A percentile compares a stretch with the other conserved stretches of the same genome.
Evolutionary conservation across 2,329 filamentous ascomycete genomes (phyloP).

Genomic region (Fusarium hainanense): DNA sequence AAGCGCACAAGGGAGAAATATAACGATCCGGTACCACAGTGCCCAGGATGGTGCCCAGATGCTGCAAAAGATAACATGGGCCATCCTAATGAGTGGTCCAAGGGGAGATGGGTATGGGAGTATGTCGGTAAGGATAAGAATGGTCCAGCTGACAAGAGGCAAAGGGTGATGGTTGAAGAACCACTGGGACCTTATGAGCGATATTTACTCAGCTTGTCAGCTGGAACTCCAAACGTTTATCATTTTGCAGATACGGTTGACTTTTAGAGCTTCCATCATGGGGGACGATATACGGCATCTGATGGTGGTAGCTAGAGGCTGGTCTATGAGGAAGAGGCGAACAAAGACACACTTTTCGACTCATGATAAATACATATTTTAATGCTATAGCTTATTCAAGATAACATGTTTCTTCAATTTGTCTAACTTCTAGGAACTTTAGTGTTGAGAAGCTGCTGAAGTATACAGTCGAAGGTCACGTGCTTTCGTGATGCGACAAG

Average conservation of each 20-base stretch:
- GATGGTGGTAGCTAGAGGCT: background rate
- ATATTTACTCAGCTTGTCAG: slow-evolving; percentile 58
- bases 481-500: slow-evolving; percentile 32
- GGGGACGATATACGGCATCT: background rate
- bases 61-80: slow-evolving; percentile 39
- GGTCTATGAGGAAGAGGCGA: background rate
- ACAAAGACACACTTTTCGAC: background rate
- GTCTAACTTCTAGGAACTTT: background rate
- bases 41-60: slow-evolving; percentile 49
- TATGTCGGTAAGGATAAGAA: slow-evolving; percentile 58
- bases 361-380: background rate
- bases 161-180: slow-evolving; percentile 63
- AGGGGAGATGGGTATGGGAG: slow-evolving; percentile 65
- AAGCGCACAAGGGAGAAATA: slow-evolving; percentile 50
- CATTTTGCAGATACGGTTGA: slow-evolving; percentile 52
- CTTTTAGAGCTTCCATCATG: background rate
- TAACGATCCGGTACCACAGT: slow-evolving; percentile 51
- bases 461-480: slow-evolving; percentile 19
- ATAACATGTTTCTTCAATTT: no score
- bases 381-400: background rate
- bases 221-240: slow-evolving; percentile 57
- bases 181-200: slow-evolving; percentile 64
- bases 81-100: slow-evolving; percentile 41
- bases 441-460: background rate
- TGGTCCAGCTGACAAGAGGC: slow-evolving; percentile 54